Base-by-base conservation (phyloP, 805 yeast genomes). In the Kuraishia piskuri region DNA sequence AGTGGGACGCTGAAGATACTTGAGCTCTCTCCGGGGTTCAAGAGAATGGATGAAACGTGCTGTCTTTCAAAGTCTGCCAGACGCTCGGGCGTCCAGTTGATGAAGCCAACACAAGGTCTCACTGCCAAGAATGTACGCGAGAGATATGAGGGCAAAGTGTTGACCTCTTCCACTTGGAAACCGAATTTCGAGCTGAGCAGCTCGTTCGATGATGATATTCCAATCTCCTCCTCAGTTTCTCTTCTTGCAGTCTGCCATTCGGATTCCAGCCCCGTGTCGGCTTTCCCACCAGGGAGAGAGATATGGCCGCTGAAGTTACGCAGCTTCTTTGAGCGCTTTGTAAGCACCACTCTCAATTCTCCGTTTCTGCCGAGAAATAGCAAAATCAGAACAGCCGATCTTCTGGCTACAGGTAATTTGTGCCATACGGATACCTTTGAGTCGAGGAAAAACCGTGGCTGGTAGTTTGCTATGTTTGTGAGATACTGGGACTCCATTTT, bases 251-350 rank as follows among this genome's bases (percentile, higher is more conserved):
- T 84, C 48, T 78, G 77, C 76, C 86, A 84, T 54, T 87, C 88
- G 14, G 77, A 67, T 59, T 89, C 90, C 20, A 78, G 71, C 0
- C 77, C 81, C 46, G 59, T 63, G 65, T 91, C 97, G 3, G 96
- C 90, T 63, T 86, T 88, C 8, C 97, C 98, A 2, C 98, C 98
- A 3, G 98, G 98, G 8, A 91, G 73, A 1, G 97, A 89, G 5
- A 88, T 87, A 65, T 91, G 96, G 4, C 97, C 97, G 0, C 94
- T 86, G 69, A 90, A 91, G 52, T 80, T 80, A 50, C 82, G 73
- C 60, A 92, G 72, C 40, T 76, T 73, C 50, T 86, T 74, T 2
- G 95, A 83, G 56, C 98, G 69, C 59, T 86, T 83, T 1, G 97
- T 91, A 51, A 91, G 68, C 2, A 91, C 73, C 31, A 89, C 95